phyloP scores from a whole-genome alignment of 2,329 filamentous ascomycete genomes.

The Microdochium nivale region DNA sequence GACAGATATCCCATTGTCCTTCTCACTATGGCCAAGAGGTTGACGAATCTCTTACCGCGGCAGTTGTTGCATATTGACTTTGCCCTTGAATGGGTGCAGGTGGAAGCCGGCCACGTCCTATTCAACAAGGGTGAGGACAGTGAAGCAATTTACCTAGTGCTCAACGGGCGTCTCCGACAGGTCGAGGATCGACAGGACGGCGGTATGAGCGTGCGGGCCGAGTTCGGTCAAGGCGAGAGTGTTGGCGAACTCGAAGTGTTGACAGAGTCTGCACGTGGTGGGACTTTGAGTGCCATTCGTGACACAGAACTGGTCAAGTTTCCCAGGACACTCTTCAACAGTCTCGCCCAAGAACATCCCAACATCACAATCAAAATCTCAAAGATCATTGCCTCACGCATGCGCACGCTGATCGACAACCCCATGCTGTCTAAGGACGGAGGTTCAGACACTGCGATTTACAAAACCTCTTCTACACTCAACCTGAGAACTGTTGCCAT shows the following conservation, averaged over 20 bases:
- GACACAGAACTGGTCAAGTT: constrained; percentile 97
- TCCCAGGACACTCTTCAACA: constrained; percentile 93
- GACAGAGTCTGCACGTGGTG: constrained; percentile 85
- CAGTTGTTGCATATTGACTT: constrained; percentile 96
- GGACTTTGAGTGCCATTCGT: constrained; percentile 88
- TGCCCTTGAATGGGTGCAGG: constrained; percentile 95
- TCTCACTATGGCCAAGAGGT: constrained; percentile 88
- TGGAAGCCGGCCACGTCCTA: constrained; percentile 88
- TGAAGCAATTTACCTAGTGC: constrained; percentile 94
- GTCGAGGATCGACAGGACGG: constrained; percentile 77
- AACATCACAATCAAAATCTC: constrained; percentile 99
- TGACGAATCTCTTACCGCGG: constrained; percentile 81
- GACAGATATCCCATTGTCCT: constrained; percentile 88
- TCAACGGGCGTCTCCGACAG: constrained; percentile 83
- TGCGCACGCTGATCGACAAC: constrained; percentile 82
- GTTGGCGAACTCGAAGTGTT: constrained; percentile 95
- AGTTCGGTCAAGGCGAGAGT: constrained; percentile 95
- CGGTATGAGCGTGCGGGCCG: constrained; percentile 76
- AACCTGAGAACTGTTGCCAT: constrained; percentile 92
- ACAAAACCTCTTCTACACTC: constrained; percentile 72
- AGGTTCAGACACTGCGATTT: constrained; percentile 47
- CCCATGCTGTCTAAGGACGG: constrained; percentile 61
- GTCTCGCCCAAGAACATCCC: constrained; percentile 90
- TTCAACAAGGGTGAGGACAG: constrained; percentile 93
- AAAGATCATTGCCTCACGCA: constrained; percentile 93